Percentiles rank a stretch among this genome's conserved stretches.
Evolutionary conservation across 83 land plant genomes (phyloP).

Genomic region (Diphasiastrum complanatum): DNA sequence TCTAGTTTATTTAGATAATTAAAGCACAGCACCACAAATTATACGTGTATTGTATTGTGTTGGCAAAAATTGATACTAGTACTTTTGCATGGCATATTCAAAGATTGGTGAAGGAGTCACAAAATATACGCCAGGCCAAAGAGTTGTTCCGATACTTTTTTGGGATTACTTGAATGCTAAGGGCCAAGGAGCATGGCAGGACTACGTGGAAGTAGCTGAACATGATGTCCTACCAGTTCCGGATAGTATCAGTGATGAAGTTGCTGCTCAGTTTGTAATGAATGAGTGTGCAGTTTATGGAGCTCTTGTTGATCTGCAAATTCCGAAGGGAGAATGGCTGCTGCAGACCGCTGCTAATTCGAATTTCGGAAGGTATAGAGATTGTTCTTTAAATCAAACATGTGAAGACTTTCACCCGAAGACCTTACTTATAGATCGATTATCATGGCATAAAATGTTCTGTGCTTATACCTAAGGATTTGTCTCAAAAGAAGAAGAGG

Average conservation of each 20-base stretch:
- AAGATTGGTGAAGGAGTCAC: slow-evolving; percentile 43
- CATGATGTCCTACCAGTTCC: slow-evolving; percentile 24
- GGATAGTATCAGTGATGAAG: slow-evolving; percentile 24
- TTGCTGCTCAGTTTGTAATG: slow-evolving; percentile 38
- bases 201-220: slow-evolving; percentile 34
- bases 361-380: slow-evolving; percentile 23
- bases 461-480: neutral
- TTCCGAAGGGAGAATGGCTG: slow-evolving; percentile 30
- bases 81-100: too few species aligned
- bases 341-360: slow-evolving; percentile 36
- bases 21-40: too few species aligned
- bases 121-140: slow-evolving; percentile 19
- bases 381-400: neutral
- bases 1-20: too few species aligned
- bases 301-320: slow-evolving; percentile 18
- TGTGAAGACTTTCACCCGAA: too few species aligned
- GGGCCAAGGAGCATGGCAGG: slow-evolving; percentile 43
- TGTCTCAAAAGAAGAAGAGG: too few species aligned
- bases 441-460: neutral
- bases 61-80: too few species aligned
- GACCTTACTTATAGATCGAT: neutral
- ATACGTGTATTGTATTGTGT: too few species aligned
- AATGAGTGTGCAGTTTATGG: slow-evolving; percentile 40
- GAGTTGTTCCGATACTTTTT: slow-evolving; percentile 35
- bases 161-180: slow-evolving; percentile 8